Evolutionary conservation across 768 basidiomycete genomes (phyloP), one percentile per base, ranked within the genome.

Genomic region (Melanogaster broomeanus): DNA sequence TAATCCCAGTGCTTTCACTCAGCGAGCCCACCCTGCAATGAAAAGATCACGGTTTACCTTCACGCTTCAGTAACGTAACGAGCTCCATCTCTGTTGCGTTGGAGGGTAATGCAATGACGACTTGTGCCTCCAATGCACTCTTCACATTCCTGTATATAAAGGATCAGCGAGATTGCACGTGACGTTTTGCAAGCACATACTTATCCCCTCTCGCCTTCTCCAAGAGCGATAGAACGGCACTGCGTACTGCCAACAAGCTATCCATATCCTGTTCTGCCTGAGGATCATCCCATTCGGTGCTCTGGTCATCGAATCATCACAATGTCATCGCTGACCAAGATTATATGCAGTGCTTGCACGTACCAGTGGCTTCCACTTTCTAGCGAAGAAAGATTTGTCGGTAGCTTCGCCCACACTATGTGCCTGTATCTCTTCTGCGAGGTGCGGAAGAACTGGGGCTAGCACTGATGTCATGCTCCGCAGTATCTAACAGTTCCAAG

Each of bases 391-490:
- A 0, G 91, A 94, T 0, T 53, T 65, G 0, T 58, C 64, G 27
- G 57, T 58, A 8, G 60, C 46, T 12, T 50, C 47, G 0, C 48
- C 55, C 28, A 30, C 51, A 40, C 51, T 47, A 18, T 69, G 66
- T 13, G 65, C 65, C 21, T 90, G 79, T 49, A 95, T 82, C 67
- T 98, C 96, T 69, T 97, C 94, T 0, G 92, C 89, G 6, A 97
- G 79, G 63, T 96, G 90, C 9, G 96, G 96, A 2, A 92, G 74
- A 24, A 98, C 84, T 0, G 96, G 96, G 0, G 92, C 90, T 41
- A 94, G 73, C 3, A 92, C 77, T 3, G 77, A 77, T 1, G 82
- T 82, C 71, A 92, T 80, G 2, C 82, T 85, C 25, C 74, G 71
- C 44, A 95, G 68, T 34, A 85, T 75, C 90, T 94, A 44, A 9